Conservation (phyloP, 805 yeast species). For the Komagataella ulmi region DNA sequence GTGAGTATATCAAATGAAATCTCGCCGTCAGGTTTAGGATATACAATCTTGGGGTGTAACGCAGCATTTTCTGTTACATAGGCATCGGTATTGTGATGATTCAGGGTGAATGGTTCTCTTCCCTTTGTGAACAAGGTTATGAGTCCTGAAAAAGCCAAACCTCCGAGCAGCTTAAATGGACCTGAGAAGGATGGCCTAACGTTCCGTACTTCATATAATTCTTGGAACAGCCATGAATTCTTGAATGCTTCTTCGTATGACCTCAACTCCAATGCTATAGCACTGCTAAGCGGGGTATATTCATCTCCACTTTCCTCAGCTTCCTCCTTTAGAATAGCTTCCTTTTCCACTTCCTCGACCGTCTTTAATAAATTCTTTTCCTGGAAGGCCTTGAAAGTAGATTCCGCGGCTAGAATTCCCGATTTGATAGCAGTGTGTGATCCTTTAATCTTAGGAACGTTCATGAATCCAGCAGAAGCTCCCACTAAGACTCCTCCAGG, state of each 20-base stretch:
- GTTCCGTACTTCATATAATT: conserved; percentile 75
- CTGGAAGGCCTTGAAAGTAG: conserved; percentile 36
- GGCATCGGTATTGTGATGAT: conserved; percentile 57
- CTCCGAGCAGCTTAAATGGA: conserved; percentile 68
- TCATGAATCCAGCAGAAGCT: conserved; percentile 92
- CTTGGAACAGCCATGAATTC: conserved; percentile 78
- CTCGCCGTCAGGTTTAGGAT: conserved; percentile 94
- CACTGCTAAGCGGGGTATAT: conserved; percentile 12
- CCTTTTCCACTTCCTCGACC: conserved; percentile 26
- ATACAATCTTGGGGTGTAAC: conserved; percentile 57
- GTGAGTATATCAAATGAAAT: conserved; percentile 86
- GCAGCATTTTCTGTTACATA: conserved; percentile 56
- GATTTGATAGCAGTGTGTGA: conserved; percentile 96
- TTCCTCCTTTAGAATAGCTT: conserved; percentile 11
- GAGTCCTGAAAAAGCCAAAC: conserved; percentile 73
- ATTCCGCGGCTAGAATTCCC: conserved; percentile 91
- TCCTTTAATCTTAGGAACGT: conserved; percentile 96
- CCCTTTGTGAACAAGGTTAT: conserved; percentile 74
- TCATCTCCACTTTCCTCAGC: conserved; percentile 23
- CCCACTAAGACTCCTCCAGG: conserved; percentile 97
- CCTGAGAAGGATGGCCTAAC: conserved; percentile 83
- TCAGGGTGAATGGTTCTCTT: conserved; percentile 76
- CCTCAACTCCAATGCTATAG: conserved; percentile 22
- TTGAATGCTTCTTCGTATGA: conserved; percentile 53
- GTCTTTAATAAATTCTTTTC: conserved; percentile 28